Conservation (phyloP, 208 protist genomes). For the Wallacemonas sp. region DNA sequence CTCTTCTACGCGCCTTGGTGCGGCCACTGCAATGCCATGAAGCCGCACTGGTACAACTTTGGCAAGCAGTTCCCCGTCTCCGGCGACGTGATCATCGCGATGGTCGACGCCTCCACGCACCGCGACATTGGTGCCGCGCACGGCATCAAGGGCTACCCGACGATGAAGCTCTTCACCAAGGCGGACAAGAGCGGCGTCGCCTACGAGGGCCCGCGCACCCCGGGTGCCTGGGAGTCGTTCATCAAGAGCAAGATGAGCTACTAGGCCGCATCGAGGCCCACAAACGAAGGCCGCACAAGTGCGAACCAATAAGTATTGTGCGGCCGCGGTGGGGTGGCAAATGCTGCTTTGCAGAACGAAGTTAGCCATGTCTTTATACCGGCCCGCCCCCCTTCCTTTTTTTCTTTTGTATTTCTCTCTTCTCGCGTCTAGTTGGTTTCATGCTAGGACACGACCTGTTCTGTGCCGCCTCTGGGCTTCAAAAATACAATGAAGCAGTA, state of each 20-base stretch:
- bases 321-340: too few relatives aligned
- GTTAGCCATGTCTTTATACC: too few relatives aligned
- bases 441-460: too few relatives aligned
- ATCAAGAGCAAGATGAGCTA: constrained; percentile 33
- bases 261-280: constrained; percentile 2
- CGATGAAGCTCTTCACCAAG: constrained; percentile 88
- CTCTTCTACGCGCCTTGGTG: constrained; percentile 98
- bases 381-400: too few relatives aligned
- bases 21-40: constrained; percentile 95
- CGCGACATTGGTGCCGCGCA: constrained; percentile 48
- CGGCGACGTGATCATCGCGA: constrained; percentile 72
- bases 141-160: constrained; percentile 83
- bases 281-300: not conserved
- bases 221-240: constrained; percentile 48
- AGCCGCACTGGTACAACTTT: constrained; percentile 83
- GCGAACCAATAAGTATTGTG: too few relatives aligned
- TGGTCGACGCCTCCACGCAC: constrained; percentile 67
- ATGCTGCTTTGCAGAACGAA: too few relatives aligned
- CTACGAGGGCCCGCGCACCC: constrained; percentile 67
- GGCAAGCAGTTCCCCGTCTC: constrained; percentile 43
- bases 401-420: too few relatives aligned
- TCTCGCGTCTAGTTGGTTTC: too few relatives aligned
- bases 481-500: too few relatives aligned
- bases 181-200: constrained; percentile 61
- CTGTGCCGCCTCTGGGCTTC: too few relatives aligned